Base-by-base conservation (phyloP, 2,329 filamentous ascomycete species). In the Orbilia brochopaga region DNA sequence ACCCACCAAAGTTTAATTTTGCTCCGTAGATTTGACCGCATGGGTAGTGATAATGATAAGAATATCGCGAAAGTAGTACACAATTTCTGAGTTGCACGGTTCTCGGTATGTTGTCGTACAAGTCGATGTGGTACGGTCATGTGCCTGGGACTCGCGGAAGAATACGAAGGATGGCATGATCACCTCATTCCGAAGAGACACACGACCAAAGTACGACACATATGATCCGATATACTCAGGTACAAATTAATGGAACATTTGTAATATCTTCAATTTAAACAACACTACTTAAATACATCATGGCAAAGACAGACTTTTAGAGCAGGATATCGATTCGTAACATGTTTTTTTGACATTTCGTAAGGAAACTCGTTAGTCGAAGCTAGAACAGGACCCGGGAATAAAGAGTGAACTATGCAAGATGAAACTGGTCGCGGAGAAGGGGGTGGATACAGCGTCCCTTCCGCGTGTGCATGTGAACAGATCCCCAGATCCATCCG, bases 171-270 rank as follows among this genome's bases (percentile, higher is more conserved):
- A 32, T 8, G 46, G 53, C 46, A 19, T 60, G 54, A 69, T 62
- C 32, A 1, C 37, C 51, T 57, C 57, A 61, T n/a, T n/a, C 40
- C 24, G 24, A 56, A 13, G 35, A n/a, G 32, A 63, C 51, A 55
- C 52, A 50, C 23, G 21, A 50, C 30, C 10, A 51, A 19, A 57
- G 46, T 57, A 62, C 61, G 64, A n/a, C n/a, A n/a, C n/a, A n/a
- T n/a, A n/a, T n/a, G n/a, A 61, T 63, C 60, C 19, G 35, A 40
- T 50, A 13, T 2, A 30, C 8, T 8, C 17, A 4, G 10, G 24
- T 53, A 4, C 6, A 51, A 27, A 3, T 19, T 51, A 42, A 13
- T 42, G 4, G 11, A 6, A 6, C 15, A 42, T 42, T 42, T 42
- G 4, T 2, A 17, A 42, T 42, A 42, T 17, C 8, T 32, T 32